phyloP scores from a whole-genome alignment of 148 eudicot species.

The Hydrangea macrophylla region DNA sequence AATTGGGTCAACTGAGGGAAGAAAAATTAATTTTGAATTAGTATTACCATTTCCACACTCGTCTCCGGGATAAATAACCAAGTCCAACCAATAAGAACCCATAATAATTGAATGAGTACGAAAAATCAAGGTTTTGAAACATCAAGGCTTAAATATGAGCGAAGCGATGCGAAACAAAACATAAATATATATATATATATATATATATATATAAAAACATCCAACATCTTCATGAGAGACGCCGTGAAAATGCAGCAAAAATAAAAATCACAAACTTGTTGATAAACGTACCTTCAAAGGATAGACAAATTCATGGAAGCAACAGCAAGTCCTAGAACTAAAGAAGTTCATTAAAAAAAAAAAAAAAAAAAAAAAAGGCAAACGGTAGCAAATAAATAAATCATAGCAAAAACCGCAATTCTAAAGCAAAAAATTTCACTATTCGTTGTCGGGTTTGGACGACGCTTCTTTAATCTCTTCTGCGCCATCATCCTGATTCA shows the following conservation, averaged over 20 bases:
- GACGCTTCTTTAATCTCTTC: slow-evolving; percentile 38
- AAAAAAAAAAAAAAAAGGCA: no score
- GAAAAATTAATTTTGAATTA: no score
- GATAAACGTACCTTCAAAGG: background rate
- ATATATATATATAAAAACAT: no score
- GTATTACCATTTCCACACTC: no score
- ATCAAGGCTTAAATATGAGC: no score
- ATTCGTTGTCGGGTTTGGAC: slow-evolving; percentile 23
- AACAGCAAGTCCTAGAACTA: slow-evolving; percentile 1
- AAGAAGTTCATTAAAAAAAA: background rate
- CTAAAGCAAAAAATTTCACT: background rate
- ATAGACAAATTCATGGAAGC: background rate
- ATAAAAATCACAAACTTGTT: background rate
- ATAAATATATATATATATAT: no score
- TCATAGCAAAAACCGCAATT: background rate
- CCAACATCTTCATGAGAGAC: slow-evolving; percentile 2
- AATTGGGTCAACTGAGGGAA: no score
- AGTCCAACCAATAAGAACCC: no score
- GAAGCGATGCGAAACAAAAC: background rate
- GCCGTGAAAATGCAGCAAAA: background rate
- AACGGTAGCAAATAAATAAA: slow-evolving; percentile 7
- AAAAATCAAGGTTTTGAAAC: background rate
- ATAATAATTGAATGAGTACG: no score
- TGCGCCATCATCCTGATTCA: slow-evolving; percentile 22
- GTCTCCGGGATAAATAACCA: no score